Percentiles rank a stretch among this genome's conserved stretches.
Conservation (phyloP, 495 filamentous ascomycete species). For the Neurospora hispaniola region DNA sequence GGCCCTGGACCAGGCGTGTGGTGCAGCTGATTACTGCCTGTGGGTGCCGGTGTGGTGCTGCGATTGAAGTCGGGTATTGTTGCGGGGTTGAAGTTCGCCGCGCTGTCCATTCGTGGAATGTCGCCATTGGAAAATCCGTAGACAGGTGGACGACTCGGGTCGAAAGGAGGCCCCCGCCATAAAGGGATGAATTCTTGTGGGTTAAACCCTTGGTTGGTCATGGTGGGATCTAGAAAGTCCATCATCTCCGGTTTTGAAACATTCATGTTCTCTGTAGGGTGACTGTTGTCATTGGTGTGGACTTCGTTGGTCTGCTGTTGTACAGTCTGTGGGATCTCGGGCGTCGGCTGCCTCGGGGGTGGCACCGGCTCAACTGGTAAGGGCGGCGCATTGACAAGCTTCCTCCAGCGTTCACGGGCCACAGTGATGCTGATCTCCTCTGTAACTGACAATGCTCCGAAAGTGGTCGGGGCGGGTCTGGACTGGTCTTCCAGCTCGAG, state of each 20-base stretch:
- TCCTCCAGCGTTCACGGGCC: conserved; percentile 34
- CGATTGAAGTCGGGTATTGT: conserved; percentile 1
- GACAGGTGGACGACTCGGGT: neutral
- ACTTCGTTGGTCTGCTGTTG: neutral
- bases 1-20: neutral
- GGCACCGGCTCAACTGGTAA: conserved; percentile 3
- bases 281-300: neutral
- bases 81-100: neutral
- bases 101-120: neutral
- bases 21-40: neutral
- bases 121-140: conserved; percentile 6
- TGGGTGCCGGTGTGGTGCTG: conserved; percentile 1
- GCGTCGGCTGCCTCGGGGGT: conserved; percentile 1
- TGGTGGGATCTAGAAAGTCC: conserved; percentile 24
- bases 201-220: conserved; percentile 25
- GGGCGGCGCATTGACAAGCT: conserved; percentile 31
- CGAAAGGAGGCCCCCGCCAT: neutral
- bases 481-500: conserved; percentile 31
- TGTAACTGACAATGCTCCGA: conserved; percentile 28
- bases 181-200: conserved; percentile 10
- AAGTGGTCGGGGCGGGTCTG: conserved; percentile 22
- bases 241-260: conserved; percentile 10
- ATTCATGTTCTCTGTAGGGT: neutral
- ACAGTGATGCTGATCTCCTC: conserved; percentile 9
- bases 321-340: neutral